Percentiles rank a stretch among this genome's conserved stretches.
Conservation (phyloP, 768 basidiomycete genomes). For the Boletus edulis region DNA sequence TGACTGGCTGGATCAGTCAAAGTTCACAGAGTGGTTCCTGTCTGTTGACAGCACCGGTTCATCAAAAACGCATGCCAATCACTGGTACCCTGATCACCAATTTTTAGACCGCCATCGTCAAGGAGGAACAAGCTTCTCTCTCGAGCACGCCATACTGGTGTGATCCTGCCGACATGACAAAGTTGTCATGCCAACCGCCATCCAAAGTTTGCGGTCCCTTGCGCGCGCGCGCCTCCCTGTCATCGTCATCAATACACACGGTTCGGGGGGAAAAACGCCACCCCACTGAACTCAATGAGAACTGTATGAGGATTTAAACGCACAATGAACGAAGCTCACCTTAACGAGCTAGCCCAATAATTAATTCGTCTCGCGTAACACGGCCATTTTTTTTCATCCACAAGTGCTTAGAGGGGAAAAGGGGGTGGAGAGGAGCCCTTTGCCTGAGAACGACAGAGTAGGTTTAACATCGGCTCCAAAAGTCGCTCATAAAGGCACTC, state of each 20-base stretch:
- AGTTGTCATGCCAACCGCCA: neutral
- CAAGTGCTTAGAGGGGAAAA: neutral
- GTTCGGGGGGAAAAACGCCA: no score
- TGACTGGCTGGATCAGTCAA: neutral
- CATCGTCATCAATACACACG: no score
- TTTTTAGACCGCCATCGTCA: neutral
- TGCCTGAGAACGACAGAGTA: conserved; percentile 13
- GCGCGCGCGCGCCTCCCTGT: no score
- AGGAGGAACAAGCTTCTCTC: neutral
- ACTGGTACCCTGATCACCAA: neutral
- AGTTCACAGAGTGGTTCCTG: neutral
- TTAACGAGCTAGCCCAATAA: neutral
- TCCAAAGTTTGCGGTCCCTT: neutral
- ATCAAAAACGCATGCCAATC: neutral
- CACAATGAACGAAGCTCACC: neutral
- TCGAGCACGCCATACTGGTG: neutral
- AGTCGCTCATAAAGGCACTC: conserved; percentile 4
- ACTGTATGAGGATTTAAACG: neutral
- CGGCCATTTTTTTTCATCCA: neutral
- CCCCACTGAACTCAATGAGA: neutral
- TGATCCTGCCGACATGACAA: neutral
- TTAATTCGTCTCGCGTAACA: conserved; percentile 1
- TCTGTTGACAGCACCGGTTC: neutral
- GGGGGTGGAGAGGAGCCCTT: conserved; percentile 2
- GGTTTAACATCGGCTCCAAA: conserved; percentile 4